These are phyloP conservation scores for Trypanosomatidae sp. DNA, from an alignment of 208 protist genomes.

Conservation along the genomic window DNA sequence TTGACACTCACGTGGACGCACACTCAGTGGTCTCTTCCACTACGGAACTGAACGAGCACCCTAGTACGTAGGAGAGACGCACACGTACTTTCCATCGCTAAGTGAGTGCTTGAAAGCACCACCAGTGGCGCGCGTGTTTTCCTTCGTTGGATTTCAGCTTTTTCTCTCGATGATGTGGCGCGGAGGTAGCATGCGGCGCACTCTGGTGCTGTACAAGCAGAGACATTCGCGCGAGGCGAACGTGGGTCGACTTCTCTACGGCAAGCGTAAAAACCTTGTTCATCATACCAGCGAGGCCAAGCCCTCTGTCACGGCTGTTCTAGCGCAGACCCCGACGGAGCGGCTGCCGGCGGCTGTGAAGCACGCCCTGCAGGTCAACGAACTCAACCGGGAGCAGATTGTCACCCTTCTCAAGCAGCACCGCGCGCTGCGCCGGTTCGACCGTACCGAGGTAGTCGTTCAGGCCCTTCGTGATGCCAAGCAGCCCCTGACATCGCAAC, in stretches of 20 bases:
- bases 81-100: not conserved
- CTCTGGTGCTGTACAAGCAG: conserved; percentile 4
- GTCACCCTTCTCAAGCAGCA: conserved; percentile 54
- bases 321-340: conserved; percentile 41
- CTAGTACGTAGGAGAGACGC: not conserved
- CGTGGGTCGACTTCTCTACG: conserved; percentile 79
- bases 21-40: not conserved
- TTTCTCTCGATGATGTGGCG: not conserved
- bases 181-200: conserved; percentile 13
- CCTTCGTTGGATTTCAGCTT: not conserved
- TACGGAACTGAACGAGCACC: not conserved
- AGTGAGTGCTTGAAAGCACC: not conserved
- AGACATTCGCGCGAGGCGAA: conserved; percentile 27
- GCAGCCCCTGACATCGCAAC: conserved; percentile 53
- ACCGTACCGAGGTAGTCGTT: conserved; percentile 67
- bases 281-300: conserved; percentile 58
- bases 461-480: conserved; percentile 38
- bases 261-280: conserved; percentile 70
- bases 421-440: conserved; percentile 67
- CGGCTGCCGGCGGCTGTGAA: conserved; percentile 38
- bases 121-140: not conserved
- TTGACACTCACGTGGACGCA: not conserved
- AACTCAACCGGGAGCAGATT: conserved; percentile 55
- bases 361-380: conserved; percentile 47
- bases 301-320: conserved; percentile 43